phyloP scores from a whole-genome alignment of 192 early-diverging fungal genomes.

The Linnemannia schmuckeri region DNA sequence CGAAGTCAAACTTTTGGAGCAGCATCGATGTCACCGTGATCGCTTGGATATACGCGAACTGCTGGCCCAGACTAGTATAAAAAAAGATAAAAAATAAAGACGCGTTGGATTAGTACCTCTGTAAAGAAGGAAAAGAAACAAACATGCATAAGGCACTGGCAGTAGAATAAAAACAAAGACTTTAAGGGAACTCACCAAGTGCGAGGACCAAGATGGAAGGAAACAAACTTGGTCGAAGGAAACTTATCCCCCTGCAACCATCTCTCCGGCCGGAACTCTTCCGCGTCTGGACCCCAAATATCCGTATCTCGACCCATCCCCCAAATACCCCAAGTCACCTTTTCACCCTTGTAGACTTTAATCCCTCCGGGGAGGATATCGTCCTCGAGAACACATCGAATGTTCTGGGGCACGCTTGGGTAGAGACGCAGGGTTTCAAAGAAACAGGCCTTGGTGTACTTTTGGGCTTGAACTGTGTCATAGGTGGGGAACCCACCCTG shows the following conservation, averaged over 20 bases:
- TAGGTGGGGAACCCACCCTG: constrained; percentile 33
- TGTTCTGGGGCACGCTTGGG: constrained; percentile 74
- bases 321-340: constrained; percentile 63
- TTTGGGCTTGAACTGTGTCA: constrained; percentile 34
- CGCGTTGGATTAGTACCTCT: constrained; percentile 17
- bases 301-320: constrained; percentile 63
- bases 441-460: constrained; percentile 59
- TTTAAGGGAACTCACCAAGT: constrained; percentile 33
- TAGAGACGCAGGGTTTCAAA: constrained; percentile 75
- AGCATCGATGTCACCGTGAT: constrained; percentile 36
- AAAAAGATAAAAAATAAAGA: background rate
- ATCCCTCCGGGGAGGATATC: constrained; percentile 73
- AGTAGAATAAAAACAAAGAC: background rate
- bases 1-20: constrained; percentile 20
- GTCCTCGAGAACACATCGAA: constrained; percentile 69
- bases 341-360: constrained; percentile 64
- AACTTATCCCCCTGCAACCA: constrained; percentile 64
- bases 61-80: constrained; percentile 24
- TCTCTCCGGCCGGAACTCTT: constrained; percentile 72
- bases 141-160: constrained; percentile 7
- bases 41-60: constrained; percentile 40
- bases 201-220: constrained; percentile 71
- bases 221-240: constrained; percentile 59
- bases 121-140: constrained; percentile 62
- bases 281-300: constrained; percentile 77